phyloP scores from a whole-genome alignment of 2,329 filamentous ascomycete genomes.

The Sclerotinia trifoliorum region DNA sequence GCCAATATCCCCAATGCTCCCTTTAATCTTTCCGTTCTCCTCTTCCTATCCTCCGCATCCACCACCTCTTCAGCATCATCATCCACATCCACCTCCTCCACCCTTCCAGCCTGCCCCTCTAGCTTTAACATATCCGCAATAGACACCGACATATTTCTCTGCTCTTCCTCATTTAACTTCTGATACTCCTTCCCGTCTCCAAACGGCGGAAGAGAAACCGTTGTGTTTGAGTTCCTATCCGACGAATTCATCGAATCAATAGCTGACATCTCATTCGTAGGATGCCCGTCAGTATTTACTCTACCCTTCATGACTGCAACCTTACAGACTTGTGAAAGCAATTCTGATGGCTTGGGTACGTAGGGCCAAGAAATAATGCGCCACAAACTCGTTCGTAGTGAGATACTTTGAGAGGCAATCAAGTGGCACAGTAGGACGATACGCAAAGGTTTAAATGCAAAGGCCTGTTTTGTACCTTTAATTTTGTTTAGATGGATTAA shows the following conservation, averaged over 20 bases:
- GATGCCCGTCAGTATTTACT: background rate
- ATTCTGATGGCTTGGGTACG: background rate
- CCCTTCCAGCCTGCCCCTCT: constrained; percentile 25
- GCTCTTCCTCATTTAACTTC: constrained; percentile 23
- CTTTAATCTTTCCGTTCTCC: constrained; percentile 36
- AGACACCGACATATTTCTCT: constrained; percentile 26
- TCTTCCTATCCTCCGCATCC: constrained; percentile 36
- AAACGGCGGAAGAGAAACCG: background rate
- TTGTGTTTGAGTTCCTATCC: background rate
- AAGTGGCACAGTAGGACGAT: background rate
- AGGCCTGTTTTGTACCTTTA: background rate
- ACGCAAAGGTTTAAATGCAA: background rate
- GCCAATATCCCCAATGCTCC: constrained; percentile 32
- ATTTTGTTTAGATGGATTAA: background rate
- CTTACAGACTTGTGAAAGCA: background rate
- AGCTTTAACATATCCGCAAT: constrained; percentile 31
- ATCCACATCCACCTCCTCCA: constrained; percentile 24
- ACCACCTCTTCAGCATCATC: constrained; percentile 33
- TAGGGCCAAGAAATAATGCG: constrained; percentile 15
- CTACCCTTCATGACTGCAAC: constrained; percentile 4
- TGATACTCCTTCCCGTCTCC: background rate
- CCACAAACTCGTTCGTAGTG: constrained; percentile 6
- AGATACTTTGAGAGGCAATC: background rate
- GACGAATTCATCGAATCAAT: background rate
- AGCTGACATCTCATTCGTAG: background rate